These are phyloP conservation scores for Mortierella sp. DNA, from an alignment of 371 early-diverging fungal genomes.

Conservation along the genomic window DNA sequence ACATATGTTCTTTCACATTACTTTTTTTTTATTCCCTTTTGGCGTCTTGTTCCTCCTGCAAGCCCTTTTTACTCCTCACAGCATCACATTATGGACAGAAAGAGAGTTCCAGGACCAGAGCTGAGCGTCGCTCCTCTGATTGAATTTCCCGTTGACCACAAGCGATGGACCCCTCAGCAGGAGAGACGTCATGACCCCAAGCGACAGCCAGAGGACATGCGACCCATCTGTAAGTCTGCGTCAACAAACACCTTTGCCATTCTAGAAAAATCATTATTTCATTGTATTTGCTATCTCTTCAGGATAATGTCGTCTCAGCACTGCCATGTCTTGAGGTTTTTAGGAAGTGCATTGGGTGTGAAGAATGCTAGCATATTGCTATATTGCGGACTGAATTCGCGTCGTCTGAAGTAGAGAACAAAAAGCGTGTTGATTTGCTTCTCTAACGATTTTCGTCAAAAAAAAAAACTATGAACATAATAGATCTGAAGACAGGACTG, in stretches of 20 bases:
- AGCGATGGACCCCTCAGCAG: constrained; percentile 44
- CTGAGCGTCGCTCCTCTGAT: constrained; percentile 75
- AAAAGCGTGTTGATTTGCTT: too few relatives aligned
- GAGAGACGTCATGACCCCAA: constrained; percentile 48
- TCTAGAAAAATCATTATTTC: not conserved
- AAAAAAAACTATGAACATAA: too few relatives aligned
- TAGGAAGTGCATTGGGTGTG: too few relatives aligned
- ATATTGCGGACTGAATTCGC: too few relatives aligned
- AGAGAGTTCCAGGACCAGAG: constrained; percentile 82
- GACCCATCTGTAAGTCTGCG: constrained; percentile 67
- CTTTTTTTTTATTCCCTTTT: constrained; percentile 3
- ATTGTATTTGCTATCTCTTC: not conserved
- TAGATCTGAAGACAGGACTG: constrained; percentile 86
- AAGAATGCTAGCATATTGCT: too few relatives aligned
- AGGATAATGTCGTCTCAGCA: not conserved
- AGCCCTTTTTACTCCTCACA: too few relatives aligned
- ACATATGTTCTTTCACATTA: too few relatives aligned
- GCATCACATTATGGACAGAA: constrained; percentile 87
- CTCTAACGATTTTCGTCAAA: too few relatives aligned
- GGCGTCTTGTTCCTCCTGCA: too few relatives aligned
- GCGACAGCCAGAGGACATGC: constrained; percentile 70
- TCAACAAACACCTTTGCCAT: too few relatives aligned
- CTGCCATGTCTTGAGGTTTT: too few relatives aligned
- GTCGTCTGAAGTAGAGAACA: too few relatives aligned
- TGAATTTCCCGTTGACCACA: constrained; percentile 51